Percentiles rank a stretch among this genome's conserved stretches.
These are phyloP conservation scores for Termitomyces bulborhizus DNA, from an alignment of 768 basidiomycete genomes.

Conservation along the genomic window DNA sequence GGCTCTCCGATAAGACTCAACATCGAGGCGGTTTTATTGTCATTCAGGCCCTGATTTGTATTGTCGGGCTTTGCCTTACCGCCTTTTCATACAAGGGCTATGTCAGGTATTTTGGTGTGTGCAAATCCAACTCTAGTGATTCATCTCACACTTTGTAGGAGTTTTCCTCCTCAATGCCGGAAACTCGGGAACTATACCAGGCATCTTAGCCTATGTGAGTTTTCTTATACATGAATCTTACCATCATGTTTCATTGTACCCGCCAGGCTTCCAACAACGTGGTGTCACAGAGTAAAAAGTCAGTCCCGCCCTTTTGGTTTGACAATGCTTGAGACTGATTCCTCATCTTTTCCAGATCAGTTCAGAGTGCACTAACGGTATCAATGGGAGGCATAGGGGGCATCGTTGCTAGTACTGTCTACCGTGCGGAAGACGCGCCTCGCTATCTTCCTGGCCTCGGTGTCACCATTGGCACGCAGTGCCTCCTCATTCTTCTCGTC, in stretches of 20 bases:
- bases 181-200: constrained; percentile 36
- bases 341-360: constrained; percentile 16
- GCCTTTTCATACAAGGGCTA: constrained; percentile 5
- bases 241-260: not conserved
- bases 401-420: constrained; percentile 36
- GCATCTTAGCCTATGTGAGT: constrained; percentile 37
- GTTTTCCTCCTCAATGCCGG: constrained; percentile 39
- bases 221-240: not conserved
- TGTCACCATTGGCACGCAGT: constrained; percentile 34
- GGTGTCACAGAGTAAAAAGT: constrained; percentile 41
- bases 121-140: constrained; percentile 23
- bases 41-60: constrained; percentile 29
- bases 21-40: constrained; percentile 37
- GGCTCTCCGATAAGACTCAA: constrained; percentile 36
- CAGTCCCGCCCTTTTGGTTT: not conserved
- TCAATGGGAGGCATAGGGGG: constrained; percentile 37
- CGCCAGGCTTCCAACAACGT: constrained; percentile 38
- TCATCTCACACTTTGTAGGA: constrained; percentile 20
- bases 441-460: constrained; percentile 39
- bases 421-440: constrained; percentile 35
- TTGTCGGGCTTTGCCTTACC: constrained; percentile 23
- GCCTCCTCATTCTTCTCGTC: constrained; percentile 28
- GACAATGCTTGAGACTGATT: not conserved
- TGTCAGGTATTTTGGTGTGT: constrained; percentile 18
- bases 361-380: constrained; percentile 33